A percentile compares a stretch with the other conserved stretches of the same genome.
phyloP scores from a whole-genome alignment of 371 early-diverging fungal species.

The Fennellomyces sp. region DNA sequence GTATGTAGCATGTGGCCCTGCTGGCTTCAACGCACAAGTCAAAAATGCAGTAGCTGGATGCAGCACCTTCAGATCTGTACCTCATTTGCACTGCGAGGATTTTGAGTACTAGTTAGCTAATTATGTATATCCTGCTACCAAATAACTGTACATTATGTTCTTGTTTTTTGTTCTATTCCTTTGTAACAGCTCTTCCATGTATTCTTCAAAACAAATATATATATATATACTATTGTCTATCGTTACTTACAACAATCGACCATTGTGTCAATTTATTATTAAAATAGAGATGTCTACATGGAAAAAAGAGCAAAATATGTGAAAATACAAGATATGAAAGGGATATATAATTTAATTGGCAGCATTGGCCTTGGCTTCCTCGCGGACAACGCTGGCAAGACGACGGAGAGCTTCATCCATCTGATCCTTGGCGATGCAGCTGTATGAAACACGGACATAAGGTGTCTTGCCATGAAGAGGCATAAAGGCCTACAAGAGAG shows the following conservation, averaged over 20 bases:
- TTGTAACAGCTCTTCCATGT: background rate
- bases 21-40: constrained; percentile 28
- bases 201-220: background rate
- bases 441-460: constrained; percentile 69
- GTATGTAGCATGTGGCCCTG: constrained; percentile 46
- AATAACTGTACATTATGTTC: background rate
- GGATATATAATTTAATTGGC: background rate
- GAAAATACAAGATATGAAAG: background rate
- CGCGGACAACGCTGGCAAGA: constrained; percentile 46
- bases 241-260: background rate
- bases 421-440: constrained; percentile 61
- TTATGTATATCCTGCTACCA: no score
- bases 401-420: constrained; percentile 69
- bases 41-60: constrained; percentile 33
- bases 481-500: constrained; percentile 29
- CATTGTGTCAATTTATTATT: background rate
- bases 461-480: constrained; percentile 27
- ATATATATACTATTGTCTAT: background rate
- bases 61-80: constrained; percentile 8
- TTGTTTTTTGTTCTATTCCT: background rate
- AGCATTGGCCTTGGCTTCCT: constrained; percentile 14
- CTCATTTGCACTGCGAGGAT: constrained; percentile 38
- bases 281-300: no score
- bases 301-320: no score
- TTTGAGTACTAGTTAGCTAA: constrained; percentile 33